Conservation (phyloP, 106 monocot genomes). For the Dendrobium officinale region DNA sequence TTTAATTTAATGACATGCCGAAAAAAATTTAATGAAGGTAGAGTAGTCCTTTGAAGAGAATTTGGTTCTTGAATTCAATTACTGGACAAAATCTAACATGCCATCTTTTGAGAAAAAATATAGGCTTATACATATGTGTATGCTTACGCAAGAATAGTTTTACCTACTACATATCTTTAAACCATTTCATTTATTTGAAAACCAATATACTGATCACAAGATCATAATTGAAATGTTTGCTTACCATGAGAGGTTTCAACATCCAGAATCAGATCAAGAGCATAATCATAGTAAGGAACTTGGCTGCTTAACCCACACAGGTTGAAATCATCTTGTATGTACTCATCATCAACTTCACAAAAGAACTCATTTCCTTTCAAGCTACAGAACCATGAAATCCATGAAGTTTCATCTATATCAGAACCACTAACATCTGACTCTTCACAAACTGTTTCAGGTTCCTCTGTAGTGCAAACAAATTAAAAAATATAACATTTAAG, state of each 20-base stretch:
- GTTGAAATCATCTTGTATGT: slow-evolving; percentile 58
- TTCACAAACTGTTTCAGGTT: slow-evolving; percentile 41
- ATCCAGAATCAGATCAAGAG: slow-evolving; percentile 57
- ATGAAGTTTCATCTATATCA: slow-evolving; percentile 47
- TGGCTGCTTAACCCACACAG: slow-evolving; percentile 53
- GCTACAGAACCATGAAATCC: slow-evolving; percentile 57
- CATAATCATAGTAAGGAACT: slow-evolving; percentile 57
- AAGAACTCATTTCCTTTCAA: slow-evolving; percentile 53
- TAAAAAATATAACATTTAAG: not conserved
- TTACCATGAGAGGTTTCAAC: slow-evolving; percentile 54
- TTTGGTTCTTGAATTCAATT: not conserved
- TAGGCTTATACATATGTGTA: not conserved
- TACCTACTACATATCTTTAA: not conserved
- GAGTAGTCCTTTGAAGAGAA: not conserved
- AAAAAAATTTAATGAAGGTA: not conserved
- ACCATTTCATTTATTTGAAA: not conserved
- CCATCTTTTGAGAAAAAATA: not conserved
- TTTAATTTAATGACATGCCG: not conserved
- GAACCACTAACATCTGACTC: slow-evolving; percentile 49
- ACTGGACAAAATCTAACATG: not conserved
- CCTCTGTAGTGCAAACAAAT: slow-evolving; percentile 18
- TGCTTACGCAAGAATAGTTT: not conserved
- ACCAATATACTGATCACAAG: not conserved
- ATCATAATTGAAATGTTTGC: not conserved
- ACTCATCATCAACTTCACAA: slow-evolving; percentile 57